Conservation (phyloP, 306 rosid species). For the Cajanus cajan region DNA sequence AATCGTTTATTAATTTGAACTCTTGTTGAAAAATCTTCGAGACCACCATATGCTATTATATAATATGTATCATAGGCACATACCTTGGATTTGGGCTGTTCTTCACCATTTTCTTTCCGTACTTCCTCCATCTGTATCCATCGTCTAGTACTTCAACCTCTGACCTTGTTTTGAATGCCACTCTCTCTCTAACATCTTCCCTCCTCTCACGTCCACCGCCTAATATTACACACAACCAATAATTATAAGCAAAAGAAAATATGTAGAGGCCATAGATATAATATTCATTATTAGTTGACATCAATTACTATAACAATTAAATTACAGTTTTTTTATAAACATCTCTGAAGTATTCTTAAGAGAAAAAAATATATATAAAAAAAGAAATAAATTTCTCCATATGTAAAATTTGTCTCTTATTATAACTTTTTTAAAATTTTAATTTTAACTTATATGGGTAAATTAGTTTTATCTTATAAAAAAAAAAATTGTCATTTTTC, state of each 20-base stretch:
- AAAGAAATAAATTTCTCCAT: too few relatives aligned
- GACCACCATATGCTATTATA: neutral
- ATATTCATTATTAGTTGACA: neutral
- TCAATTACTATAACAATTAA: neutral
- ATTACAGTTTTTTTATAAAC: too few relatives aligned
- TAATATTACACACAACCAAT: slow-evolving; percentile 9
- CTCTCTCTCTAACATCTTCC: slow-evolving; percentile 47
- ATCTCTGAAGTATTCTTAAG: too few relatives aligned
- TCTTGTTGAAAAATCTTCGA: neutral
- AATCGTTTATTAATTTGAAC: neutral
- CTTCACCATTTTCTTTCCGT: slow-evolving; percentile 94
- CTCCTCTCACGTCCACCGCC: slow-evolving; percentile 38
- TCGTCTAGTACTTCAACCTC: slow-evolving; percentile 81
- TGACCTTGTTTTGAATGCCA: slow-evolving; percentile 77
- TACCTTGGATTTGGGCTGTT: slow-evolving; percentile 92
- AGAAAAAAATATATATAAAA: too few relatives aligned
- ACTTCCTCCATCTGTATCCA: slow-evolving; percentile 94
- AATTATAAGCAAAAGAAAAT: neutral
- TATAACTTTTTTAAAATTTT: too few relatives aligned
- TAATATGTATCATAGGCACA: neutral
- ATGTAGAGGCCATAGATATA: neutral
- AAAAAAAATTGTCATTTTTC: too few relatives aligned
- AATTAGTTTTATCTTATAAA: too few relatives aligned
- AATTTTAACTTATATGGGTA: too few relatives aligned
- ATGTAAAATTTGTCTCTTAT: too few relatives aligned